Conservation (phyloP, 2,329 filamentous ascomycete genomes). For the Thielaviopsis euricoi region DNA sequence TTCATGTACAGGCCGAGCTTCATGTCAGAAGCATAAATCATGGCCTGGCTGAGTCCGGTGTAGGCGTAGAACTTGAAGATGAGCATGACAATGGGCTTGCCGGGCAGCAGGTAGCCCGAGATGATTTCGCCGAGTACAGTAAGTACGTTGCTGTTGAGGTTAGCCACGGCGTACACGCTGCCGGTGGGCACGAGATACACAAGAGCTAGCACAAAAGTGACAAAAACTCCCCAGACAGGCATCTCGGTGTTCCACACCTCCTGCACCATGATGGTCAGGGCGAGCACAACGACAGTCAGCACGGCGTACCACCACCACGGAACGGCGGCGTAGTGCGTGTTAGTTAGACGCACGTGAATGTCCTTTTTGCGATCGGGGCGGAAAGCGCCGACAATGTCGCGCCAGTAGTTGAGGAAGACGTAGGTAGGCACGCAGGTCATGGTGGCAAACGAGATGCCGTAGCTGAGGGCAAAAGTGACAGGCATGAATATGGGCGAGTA, state of each 20-base stretch:
- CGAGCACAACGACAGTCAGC: constrained; percentile 30
- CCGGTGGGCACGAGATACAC: constrained; percentile 26
- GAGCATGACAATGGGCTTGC: constrained; percentile 31
- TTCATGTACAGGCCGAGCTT: constrained; percentile 38
- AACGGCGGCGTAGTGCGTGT: constrained; percentile 31
- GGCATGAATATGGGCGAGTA: constrained; percentile 41
- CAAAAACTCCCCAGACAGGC: constrained; percentile 25
- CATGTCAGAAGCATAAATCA: constrained; percentile 30
- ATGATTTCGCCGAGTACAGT: constrained; percentile 33
- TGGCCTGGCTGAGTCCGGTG: constrained; percentile 28
- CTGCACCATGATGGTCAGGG: constrained; percentile 23
- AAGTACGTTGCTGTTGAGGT: constrained; percentile 28
- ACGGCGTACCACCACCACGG: constrained; percentile 40
- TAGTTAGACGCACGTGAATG: constrained; percentile 37
- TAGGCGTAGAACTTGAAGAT: constrained; percentile 31
- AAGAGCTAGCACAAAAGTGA: constrained; percentile 24
- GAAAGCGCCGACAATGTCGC: constrained; percentile 25
- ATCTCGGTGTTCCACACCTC: constrained; percentile 24
- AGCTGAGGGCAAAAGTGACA: constrained; percentile 36
- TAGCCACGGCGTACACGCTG: constrained; percentile 30
- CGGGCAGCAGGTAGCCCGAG: constrained; percentile 30
- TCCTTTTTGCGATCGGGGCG: constrained; percentile 21
- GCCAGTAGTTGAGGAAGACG: constrained; percentile 33
- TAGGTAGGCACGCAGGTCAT: constrained; percentile 36
- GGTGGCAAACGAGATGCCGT: constrained; percentile 40